Evolutionary conservation across 148 eudicot species (phyloP).

Genomic region (Chenopodium formosanum): DNA sequence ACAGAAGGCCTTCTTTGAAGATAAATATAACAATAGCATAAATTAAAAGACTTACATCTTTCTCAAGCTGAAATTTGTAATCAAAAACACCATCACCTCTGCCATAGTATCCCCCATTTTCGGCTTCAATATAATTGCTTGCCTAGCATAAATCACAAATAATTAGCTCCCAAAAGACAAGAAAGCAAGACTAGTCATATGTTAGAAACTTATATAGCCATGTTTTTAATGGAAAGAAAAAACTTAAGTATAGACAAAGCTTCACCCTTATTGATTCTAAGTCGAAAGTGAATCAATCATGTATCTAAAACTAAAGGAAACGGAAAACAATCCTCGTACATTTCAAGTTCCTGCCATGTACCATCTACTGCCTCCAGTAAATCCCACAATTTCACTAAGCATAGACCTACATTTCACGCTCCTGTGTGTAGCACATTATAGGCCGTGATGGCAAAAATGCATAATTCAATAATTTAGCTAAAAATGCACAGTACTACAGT

Average conservation of each 20-base stretch:
- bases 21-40: too few species aligned
- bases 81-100: conserved; percentile 28
- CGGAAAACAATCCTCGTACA: background rate
- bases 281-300: background rate
- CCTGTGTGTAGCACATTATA: background rate
- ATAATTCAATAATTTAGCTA: background rate
- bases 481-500: background rate
- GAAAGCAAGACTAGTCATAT: background rate
- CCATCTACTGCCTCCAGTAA: background rate
- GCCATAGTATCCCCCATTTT: conserved; percentile 25
- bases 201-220: background rate
- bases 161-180: conserved; percentile 12
- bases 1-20: background rate
- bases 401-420: background rate
- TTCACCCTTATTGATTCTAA: background rate
- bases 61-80: conserved; percentile 38
- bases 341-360: background rate
- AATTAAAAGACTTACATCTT: conserved; percentile 28
- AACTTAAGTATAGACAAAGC: background rate
- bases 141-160: conserved; percentile 22
- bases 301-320: background rate
- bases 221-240: background rate
- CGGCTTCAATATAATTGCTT: conserved; percentile 17
- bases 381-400: background rate
- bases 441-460: background rate